Evolutionary conservation across 306 rosid species (phyloP).

Genomic region (Senna siamea): DNA sequence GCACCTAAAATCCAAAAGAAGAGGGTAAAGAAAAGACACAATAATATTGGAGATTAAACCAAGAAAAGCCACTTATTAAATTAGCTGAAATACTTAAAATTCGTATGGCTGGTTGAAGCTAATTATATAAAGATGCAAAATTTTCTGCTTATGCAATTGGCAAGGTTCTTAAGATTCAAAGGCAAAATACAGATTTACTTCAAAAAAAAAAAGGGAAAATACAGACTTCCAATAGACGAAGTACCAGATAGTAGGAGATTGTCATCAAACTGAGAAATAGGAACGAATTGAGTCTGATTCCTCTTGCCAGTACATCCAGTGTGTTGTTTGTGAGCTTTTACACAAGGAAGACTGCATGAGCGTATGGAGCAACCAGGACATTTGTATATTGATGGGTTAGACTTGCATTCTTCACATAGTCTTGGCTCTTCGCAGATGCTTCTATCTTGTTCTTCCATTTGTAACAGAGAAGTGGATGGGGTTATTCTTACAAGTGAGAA

Average conservation of each 20-base stretch:
- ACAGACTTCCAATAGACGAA: not conserved
- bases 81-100: slow-evolving; percentile 2
- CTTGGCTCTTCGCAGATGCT: slow-evolving; percentile 19
- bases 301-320: slow-evolving; percentile 80
- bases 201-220: slow-evolving; percentile 26
- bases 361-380: slow-evolving; percentile 88
- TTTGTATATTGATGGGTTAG: slow-evolving; percentile 67
- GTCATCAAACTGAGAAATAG: slow-evolving; percentile 78
- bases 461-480: slow-evolving; percentile 6
- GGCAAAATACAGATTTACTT: slow-evolving; percentile 13
- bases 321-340: slow-evolving; percentile 79
- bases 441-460: slow-evolving; percentile 42
- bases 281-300: slow-evolving; percentile 64
- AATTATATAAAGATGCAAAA: not conserved
- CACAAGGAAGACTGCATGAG: slow-evolving; percentile 82
- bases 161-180: slow-evolving; percentile 18
- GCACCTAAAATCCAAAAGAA: slow-evolving; percentile 11
- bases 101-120: not conserved
- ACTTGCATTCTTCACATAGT: slow-evolving; percentile 76
- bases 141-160: slow-evolving; percentile 4
- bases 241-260: slow-evolving; percentile 74
- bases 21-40: not conserved
- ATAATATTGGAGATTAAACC: slow-evolving; percentile 1
- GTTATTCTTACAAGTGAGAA: slow-evolving; percentile 14
- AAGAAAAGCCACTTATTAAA: slow-evolving; percentile 16